Percentiles rank a stretch among this genome's conserved stretches.
These are phyloP conservation scores for Paramecium tetraurelia DNA, from an alignment of 73 alveolate species.

Conservation along the genomic window DNA sequence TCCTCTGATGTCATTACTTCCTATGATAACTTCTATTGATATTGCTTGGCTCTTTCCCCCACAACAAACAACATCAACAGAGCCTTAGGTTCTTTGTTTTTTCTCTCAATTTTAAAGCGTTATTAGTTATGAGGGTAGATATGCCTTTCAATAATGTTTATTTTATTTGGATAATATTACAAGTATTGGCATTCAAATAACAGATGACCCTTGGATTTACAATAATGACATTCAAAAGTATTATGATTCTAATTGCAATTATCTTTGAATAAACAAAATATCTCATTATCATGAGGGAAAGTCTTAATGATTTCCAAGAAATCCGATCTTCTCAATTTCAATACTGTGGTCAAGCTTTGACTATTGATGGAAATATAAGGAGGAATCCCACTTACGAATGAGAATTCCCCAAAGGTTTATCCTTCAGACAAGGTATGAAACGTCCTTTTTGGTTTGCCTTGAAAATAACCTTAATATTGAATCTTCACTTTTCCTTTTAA, in stretches of 20 bases:
- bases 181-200: constrained; percentile 37
- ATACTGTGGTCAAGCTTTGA: not conserved
- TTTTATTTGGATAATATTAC: not conserved
- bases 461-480: not conserved
- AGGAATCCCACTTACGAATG: not conserved
- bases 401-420: constrained; percentile 43
- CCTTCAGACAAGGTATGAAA: constrained; percentile 18
- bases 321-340: constrained; percentile 11
- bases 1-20: constrained; percentile 40
- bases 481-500: constrained; percentile 36
- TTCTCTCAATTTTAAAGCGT: not conserved
- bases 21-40: not conserved
- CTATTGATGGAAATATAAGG: constrained; percentile 1
- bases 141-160: not conserved
- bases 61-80: not conserved
- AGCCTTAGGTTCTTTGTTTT: not conserved
- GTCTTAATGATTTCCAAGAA: not conserved
- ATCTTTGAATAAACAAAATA: not conserved
- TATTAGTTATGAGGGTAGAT: not conserved
- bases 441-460: constrained; percentile 20
- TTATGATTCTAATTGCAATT: not conserved
- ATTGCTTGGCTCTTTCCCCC: not conserved
- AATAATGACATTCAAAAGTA: not conserved
- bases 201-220: not conserved
- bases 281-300: constrained; percentile 18